Evolutionary conservation across 768 basidiomycete genomes (phyloP).

Genomic region (Gloeophyllum trabeum): DNA sequence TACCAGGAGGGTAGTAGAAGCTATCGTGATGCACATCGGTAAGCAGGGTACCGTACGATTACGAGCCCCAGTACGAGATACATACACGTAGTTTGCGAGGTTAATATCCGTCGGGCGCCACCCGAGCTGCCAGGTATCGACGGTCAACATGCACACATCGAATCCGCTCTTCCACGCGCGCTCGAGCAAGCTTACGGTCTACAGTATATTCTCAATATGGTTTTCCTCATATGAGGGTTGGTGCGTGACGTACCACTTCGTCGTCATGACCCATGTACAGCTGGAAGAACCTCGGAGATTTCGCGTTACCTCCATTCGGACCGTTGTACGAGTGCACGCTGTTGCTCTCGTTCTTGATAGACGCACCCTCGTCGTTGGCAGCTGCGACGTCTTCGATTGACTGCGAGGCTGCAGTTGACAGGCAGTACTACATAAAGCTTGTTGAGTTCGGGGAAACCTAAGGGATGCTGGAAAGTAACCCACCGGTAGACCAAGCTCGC

Average conservation of each 20-base stretch:
- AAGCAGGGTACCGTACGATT: background rate
- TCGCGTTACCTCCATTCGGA: slow-evolving; percentile 20
- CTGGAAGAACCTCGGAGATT: slow-evolving; percentile 40
- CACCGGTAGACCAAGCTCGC: slow-evolving; percentile 32
- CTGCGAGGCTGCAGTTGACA: slow-evolving; percentile 39
- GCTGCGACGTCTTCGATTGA: slow-evolving; percentile 38
- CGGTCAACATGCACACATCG: slow-evolving; percentile 33
- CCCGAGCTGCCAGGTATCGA: slow-evolving; percentile 40
- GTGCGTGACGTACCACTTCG: slow-evolving; percentile 23
- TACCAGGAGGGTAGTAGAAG: slow-evolving; percentile 26
- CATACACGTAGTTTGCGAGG: slow-evolving; percentile 35
- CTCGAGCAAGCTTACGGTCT: slow-evolving; percentile 34
- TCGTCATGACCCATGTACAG: slow-evolving; percentile 46
- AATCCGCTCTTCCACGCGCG: slow-evolving; percentile 36
- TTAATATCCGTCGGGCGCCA: slow-evolving; percentile 38
- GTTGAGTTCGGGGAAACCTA: slow-evolving; percentile 2
- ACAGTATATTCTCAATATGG: background rate
- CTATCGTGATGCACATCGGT: slow-evolving; percentile 9
- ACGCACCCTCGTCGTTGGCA: slow-evolving; percentile 31
- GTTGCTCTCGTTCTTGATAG: slow-evolving; percentile 24
- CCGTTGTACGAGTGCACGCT: slow-evolving; percentile 22
- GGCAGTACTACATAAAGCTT: slow-evolving; percentile 24
- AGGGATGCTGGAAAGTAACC: slow-evolving; percentile 1
- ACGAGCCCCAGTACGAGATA: background rate
- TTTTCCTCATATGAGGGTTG: background rate